A percentile compares a stretch with the other conserved stretches of the same genome.
Conservation (phyloP, 2,329 filamentous ascomycete genomes). For the Paraphoma sp. region DNA sequence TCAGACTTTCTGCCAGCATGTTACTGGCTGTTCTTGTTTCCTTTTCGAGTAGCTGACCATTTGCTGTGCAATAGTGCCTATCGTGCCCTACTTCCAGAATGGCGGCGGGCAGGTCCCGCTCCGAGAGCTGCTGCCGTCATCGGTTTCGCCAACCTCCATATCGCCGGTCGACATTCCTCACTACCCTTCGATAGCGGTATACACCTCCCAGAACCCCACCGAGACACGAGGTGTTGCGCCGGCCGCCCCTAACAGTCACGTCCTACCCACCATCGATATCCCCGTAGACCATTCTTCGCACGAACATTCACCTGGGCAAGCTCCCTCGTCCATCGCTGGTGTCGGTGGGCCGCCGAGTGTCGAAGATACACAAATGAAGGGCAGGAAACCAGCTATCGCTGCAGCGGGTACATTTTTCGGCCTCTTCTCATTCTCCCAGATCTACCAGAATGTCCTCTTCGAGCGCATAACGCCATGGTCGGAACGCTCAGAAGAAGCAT, state of each 20-base stretch:
- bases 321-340: constrained; percentile 20
- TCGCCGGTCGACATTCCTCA: constrained; percentile 30
- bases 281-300: constrained; percentile 31
- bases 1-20: constrained; percentile 4
- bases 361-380: constrained; percentile 43
- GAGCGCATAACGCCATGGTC: constrained; percentile 37
- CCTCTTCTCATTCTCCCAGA: constrained; percentile 44
- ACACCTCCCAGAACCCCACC: constrained; percentile 19
- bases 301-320: constrained; percentile 24
- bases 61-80: constrained; percentile 44
- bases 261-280: constrained; percentile 37
- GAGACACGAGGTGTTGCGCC: constrained; percentile 29
- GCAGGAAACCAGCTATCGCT: constrained; percentile 42
- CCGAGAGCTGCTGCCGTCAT: constrained; percentile 31
- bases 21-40: constrained; percentile 10
- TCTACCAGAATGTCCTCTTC: constrained; percentile 46
- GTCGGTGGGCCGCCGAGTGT: constrained; percentile 17
- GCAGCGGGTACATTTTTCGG: constrained; percentile 45
- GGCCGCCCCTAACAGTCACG: constrained; percentile 30
- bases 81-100: constrained; percentile 44
- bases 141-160: constrained; percentile 29
- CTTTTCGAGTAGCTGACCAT: constrained; percentile 18
- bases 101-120: constrained; percentile 45
- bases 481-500: constrained; percentile 42
- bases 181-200: constrained; percentile 30